Conservation (phyloP, 2,329 filamentous ascomycete species). For the Biscogniauxia sp. region DNA sequence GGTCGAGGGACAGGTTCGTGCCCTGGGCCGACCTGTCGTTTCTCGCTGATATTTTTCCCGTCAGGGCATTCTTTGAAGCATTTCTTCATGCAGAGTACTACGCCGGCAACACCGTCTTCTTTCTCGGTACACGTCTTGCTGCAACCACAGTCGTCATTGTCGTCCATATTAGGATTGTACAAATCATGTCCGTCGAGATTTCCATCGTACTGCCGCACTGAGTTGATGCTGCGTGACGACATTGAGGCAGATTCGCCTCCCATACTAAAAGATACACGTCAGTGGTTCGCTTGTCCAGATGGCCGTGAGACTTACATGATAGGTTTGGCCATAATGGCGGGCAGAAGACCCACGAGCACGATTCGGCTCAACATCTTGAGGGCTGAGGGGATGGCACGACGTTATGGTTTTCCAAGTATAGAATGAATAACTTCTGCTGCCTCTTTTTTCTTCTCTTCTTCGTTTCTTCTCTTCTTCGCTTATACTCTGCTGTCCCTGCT, state of each 20-base stretch:
- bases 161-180: background rate
- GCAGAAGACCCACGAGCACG: constrained; percentile 28
- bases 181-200: background rate
- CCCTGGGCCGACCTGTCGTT: background rate
- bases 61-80: constrained; percentile 1
- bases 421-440: constrained; percentile 1
- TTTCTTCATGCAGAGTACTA: constrained; percentile 12
- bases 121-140: constrained; percentile 7
- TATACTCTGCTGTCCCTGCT: constrained; percentile 7
- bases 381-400: constrained; percentile 2
- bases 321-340: constrained; percentile 28
- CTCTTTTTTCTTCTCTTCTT: background rate
- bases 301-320: constrained; percentile 21
- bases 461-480: constrained; percentile 2
- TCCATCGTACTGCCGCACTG: background rate
- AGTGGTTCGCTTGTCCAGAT: background rate
- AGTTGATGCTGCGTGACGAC: too few relatives aligned
- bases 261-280: too few relatives aligned
- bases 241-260: background rate
- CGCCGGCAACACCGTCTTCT: constrained; percentile 5
- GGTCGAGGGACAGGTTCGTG: too few relatives aligned
- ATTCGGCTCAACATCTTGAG: constrained; percentile 28
- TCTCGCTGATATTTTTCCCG: background rate
- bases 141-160: constrained; percentile 13
- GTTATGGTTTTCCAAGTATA: constrained; percentile 2